phyloP scores from a whole-genome alignment of 208 protist species.

The Leishmania amazonensis region DNA sequence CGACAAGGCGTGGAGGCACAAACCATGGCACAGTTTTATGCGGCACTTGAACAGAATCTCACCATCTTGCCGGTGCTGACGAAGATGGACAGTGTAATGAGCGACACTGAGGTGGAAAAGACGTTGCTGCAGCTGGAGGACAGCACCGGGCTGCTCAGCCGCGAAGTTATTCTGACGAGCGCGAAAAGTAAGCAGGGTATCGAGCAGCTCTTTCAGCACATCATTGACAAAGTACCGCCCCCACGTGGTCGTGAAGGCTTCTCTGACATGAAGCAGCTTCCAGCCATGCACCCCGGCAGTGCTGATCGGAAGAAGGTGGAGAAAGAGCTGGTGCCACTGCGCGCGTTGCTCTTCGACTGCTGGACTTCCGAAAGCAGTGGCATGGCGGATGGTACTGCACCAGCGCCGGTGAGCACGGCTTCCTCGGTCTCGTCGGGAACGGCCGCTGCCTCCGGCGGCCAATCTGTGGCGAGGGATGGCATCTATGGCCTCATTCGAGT shows the following conservation, averaged over 20 bases:
- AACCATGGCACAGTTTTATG: constrained; percentile 97
- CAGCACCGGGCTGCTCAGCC: constrained; percentile 81
- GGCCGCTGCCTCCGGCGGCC: constrained; percentile 12
- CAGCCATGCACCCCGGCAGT: constrained; percentile 63
- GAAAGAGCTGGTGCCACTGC: constrained; percentile 77
- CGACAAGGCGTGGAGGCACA: constrained; percentile 95
- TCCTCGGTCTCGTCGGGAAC: constrained; percentile 4
- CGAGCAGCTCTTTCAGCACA: constrained; percentile 83
- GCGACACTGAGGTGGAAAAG: constrained; percentile 65
- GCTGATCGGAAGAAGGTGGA: constrained; percentile 50
- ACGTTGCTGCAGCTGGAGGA: constrained; percentile 86
- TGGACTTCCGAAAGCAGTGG: constrained; percentile 95
- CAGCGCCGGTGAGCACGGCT: neutral
- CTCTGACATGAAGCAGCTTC: constrained; percentile 82
- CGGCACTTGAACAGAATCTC: constrained; percentile 91
- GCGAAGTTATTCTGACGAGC: constrained; percentile 90
- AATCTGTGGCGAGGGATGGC: constrained; percentile 32
- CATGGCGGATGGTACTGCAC: constrained; percentile 43
- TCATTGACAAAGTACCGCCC: constrained; percentile 93
- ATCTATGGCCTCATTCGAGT: constrained; percentile 89
- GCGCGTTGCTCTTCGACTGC: constrained; percentile 96
- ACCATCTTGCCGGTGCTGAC: constrained; percentile 88
- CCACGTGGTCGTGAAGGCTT: constrained; percentile 55
- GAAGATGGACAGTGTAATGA: constrained; percentile 89
- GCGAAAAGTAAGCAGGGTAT: constrained; percentile 93